Evolutionary conservation across 2,329 filamentous ascomycete genomes (phyloP).

Genomic region (Parastagonospora avenae): DNA sequence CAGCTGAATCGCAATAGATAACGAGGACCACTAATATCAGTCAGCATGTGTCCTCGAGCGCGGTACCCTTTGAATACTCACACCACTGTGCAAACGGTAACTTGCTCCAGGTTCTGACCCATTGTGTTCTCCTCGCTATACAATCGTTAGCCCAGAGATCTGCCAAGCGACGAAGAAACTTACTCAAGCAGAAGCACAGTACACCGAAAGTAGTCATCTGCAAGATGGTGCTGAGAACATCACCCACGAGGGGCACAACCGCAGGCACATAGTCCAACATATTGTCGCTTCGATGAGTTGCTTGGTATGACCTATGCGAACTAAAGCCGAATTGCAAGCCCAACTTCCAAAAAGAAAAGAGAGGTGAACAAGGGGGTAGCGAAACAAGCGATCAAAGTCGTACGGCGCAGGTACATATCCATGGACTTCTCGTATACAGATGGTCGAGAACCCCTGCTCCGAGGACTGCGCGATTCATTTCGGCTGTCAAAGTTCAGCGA

Average conservation of each 20-base stretch:
- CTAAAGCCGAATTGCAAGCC: no score
- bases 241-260: slow-evolving; percentile 26
- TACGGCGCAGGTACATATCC: no score
- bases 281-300: neutral
- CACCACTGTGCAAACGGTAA: slow-evolving; percentile 29
- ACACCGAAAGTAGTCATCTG: slow-evolving; percentile 30
- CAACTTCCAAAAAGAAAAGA: no score
- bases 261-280: slow-evolving; percentile 4
- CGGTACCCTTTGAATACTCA: no score
- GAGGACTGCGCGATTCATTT: no score
- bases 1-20: slow-evolving; percentile 65
- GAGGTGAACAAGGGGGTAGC: no score
- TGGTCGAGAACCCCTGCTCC: no score
- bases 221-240: slow-evolving; percentile 29
- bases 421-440: no score
- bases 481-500: no score
- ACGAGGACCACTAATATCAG: slow-evolving; percentile 59
- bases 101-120: slow-evolving; percentile 23
- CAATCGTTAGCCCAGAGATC: slow-evolving; percentile 1
- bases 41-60: slow-evolving; percentile 2
- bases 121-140: slow-evolving; percentile 30
- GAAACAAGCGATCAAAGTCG: no score
- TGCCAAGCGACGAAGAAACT: neutral
- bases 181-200: slow-evolving; percentile 25
- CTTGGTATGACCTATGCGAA: no score